Percentiles rank a stretch among this genome's conserved stretches.
Conservation (phyloP, 768 basidiomycete species). For the Phylloporus sp. region DNA sequence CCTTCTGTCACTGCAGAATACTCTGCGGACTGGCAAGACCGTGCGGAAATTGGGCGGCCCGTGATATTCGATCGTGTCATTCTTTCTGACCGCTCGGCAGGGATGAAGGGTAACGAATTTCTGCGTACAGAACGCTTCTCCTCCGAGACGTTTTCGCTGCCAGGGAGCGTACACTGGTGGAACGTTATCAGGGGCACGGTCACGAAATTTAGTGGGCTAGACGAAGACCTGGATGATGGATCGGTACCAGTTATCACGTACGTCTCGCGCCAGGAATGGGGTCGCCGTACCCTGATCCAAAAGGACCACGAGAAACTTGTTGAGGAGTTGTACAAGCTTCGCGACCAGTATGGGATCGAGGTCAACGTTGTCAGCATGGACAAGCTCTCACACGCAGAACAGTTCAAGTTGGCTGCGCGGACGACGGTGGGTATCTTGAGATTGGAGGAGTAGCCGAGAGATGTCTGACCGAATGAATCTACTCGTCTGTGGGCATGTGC, state of each 20-base stretch:
- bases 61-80: slow-evolving; percentile 87
- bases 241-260: slow-evolving; percentile 87
- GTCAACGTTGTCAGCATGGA: slow-evolving; percentile 87
- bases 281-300: slow-evolving; percentile 71
- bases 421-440: slow-evolving; percentile 64
- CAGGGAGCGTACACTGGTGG: slow-evolving; percentile 84
- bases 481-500: neutral
- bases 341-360: slow-evolving; percentile 74
- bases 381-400: slow-evolving; percentile 73
- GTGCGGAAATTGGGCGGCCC: slow-evolving; percentile 60
- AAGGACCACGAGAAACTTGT: slow-evolving; percentile 81
- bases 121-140: slow-evolving; percentile 72
- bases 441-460: neutral
- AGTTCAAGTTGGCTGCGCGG: slow-evolving; percentile 73
- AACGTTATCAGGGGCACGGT: slow-evolving; percentile 69
- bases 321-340: slow-evolving; percentile 62
- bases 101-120: slow-evolving; percentile 69
- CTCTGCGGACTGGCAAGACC: slow-evolving; percentile 78
- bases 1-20: slow-evolving; percentile 81
- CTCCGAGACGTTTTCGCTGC: slow-evolving; percentile 67
- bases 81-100: slow-evolving; percentile 81
- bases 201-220: slow-evolving; percentile 64
- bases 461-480: neutral
- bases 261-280: slow-evolving; percentile 86
- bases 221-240: slow-evolving; percentile 40